Evolutionary conservation across 805 yeast species (phyloP).

Genomic region (Saccharomycopsis microspora): DNA sequence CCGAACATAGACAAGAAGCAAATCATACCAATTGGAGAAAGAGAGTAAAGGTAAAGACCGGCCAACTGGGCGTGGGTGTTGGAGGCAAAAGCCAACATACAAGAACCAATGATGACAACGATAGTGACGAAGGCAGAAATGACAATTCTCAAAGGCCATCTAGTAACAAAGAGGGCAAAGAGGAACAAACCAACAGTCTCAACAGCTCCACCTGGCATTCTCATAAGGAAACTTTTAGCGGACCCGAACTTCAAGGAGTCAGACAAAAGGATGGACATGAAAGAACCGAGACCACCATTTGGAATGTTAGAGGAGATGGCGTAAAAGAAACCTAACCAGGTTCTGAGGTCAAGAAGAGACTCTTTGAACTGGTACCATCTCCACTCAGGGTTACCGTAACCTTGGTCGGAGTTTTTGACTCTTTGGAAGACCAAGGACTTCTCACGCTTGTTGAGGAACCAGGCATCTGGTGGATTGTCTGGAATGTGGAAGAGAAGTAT

Average conservation of each 20-base stretch:
- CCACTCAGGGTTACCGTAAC: slow-evolving; percentile 30
- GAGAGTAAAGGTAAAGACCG: slow-evolving; percentile 27
- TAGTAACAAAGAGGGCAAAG: slow-evolving; percentile 15
- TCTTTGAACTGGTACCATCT: slow-evolving; percentile 28
- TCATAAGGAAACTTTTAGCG: slow-evolving; percentile 30
- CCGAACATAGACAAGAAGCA: slow-evolving; percentile 26
- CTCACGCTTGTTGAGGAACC: slow-evolving; percentile 30
- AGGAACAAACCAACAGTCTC: slow-evolving; percentile 23
- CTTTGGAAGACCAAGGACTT: slow-evolving; percentile 30
- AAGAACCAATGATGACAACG: slow-evolving; percentile 20
- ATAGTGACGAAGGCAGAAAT: slow-evolving; percentile 4
- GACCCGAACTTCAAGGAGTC: slow-evolving; percentile 30
- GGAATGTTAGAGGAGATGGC: slow-evolving; percentile 25
- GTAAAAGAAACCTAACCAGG: slow-evolving; percentile 28
- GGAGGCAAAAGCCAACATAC: slow-evolving; percentile 34
- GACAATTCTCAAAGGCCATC: background rate
- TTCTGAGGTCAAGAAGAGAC: slow-evolving; percentile 29
- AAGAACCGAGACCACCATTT: slow-evolving; percentile 36
- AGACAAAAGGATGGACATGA: slow-evolving; percentile 29
- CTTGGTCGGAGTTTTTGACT: slow-evolving; percentile 32
- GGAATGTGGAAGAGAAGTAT: slow-evolving; percentile 33
- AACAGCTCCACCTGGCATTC: slow-evolving; percentile 37
- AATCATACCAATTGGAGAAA: slow-evolving; percentile 27
- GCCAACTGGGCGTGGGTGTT: slow-evolving; percentile 20
- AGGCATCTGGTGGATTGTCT: slow-evolving; percentile 31